A percentile compares a stretch with the other conserved stretches of the same genome.
These are phyloP conservation scores for Jamesozyma hellenica DNA, from an alignment of 805 yeast genomes.

Conservation along the genomic window DNA sequence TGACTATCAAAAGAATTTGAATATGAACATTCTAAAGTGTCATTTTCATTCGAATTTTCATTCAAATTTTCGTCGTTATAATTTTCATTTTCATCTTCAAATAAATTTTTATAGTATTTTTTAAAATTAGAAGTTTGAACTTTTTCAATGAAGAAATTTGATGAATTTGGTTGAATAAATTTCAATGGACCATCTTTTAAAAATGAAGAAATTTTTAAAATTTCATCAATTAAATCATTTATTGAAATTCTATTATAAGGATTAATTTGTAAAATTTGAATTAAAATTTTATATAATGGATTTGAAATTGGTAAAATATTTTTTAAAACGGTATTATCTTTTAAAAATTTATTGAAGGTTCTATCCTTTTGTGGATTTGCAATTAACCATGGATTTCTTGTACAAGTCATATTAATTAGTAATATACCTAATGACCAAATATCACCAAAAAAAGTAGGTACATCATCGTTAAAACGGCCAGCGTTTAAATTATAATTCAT, in stretches of 20 bases:
- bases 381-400: constrained; percentile 85
- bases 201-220: constrained; percentile 17
- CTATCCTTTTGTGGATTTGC: constrained; percentile 54
- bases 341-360: constrained; percentile 55
- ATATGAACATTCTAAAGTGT: neutral
- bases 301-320: constrained; percentile 66
- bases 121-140: no score
- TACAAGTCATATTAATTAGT: constrained; percentile 67
- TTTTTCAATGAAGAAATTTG: no score
- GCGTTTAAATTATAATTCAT: constrained; percentile 1
- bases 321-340: constrained; percentile 44
- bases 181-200: constrained; percentile 21
- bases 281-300: constrained; percentile 46
- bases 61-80: neutral
- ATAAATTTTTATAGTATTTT: no score
- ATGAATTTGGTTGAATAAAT: constrained; percentile 13
- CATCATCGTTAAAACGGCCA: no score
- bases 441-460: constrained; percentile 68
- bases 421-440: constrained; percentile 82
- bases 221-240: constrained; percentile 13
- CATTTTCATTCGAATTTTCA: neutral
- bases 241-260: constrained; percentile 27
- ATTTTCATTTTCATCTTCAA: neutral
- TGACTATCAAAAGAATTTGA: neutral
- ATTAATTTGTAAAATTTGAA: constrained; percentile 25